Base-by-base conservation (phyloP, 352 stramenopile species). In the Globisporangium middletonii region DNA sequence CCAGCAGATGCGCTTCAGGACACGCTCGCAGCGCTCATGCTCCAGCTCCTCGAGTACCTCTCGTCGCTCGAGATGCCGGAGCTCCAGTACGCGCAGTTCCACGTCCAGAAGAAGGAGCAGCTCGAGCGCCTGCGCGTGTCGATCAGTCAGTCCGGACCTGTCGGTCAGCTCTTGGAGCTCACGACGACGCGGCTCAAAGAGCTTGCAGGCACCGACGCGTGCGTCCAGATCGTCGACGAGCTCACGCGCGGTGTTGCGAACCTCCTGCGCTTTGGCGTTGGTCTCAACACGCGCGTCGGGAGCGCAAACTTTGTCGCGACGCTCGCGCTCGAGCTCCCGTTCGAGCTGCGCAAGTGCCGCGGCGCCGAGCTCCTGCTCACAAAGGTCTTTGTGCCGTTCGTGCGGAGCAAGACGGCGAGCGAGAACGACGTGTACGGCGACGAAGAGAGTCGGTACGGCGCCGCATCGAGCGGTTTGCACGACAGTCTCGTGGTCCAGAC, bases 11-110 rank as follows among this genome's bases (percentile, higher is more conserved):
- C 77, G 26, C 71, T 93, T n/a, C 50, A 87, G 53, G 68, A 83
- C n/a, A 63, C 67, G 0, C 65, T 93, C 23, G 73, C 77, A 3
- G 55, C 72, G 6, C 71, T 91, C 4, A 59, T 89, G 4, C 61
- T 91, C 6, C 86, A 83, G 44, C 63, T 91, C 2, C 57, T 93
- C 19, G 79, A 89, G 55, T 93, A 88, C 55, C 60, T 93, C 51
- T 91, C 80, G n/a, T 93, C 83, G 1, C 44, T 93, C 5, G 83
- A 93, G 59, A 86, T 93, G 77, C 81, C 83, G 0, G 79, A 89
- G 57, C 66, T 93, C 0, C 83, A 93, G 63, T 93, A 93, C 53
- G 83, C 83, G 4, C 83, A 93, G 63, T 93, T 93, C 53, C 83
- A 93, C 44, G 83, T 93, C 35, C 68, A 90, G 55, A 87, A 93